Conservation (phyloP, 2,329 filamentous ascomycete genomes). For the Penicillium sp. region DNA sequence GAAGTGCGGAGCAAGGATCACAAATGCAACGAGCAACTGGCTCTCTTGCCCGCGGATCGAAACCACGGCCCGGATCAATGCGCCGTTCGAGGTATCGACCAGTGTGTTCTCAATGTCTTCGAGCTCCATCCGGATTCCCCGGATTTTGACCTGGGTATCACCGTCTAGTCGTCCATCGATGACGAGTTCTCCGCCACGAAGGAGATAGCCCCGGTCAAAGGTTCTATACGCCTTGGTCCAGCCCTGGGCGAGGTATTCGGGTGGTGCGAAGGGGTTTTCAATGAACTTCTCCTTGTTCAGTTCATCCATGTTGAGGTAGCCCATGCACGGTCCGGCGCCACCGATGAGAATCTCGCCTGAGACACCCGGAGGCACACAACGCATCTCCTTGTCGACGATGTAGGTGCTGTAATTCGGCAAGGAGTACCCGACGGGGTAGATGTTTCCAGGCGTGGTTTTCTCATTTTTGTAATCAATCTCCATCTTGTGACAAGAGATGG, state of each 20-base stretch:
- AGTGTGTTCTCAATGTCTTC: constrained; percentile 42
- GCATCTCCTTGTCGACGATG: constrained; percentile 36
- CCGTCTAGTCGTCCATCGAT: constrained; percentile 27
- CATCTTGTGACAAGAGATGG: constrained; percentile 16
- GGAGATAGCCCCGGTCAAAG: constrained; percentile 29
- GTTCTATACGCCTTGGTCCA: constrained; percentile 32
- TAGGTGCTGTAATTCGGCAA: constrained; percentile 40
- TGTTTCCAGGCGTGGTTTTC: not conserved
- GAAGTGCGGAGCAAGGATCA: constrained; percentile 26
- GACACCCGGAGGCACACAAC: constrained; percentile 40
- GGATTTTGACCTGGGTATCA: constrained; percentile 27
- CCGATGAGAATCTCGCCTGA: constrained; percentile 47
- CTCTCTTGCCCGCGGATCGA: constrained; percentile 21
- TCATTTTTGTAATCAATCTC: constrained; percentile 10
- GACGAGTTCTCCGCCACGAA: constrained; percentile 25
- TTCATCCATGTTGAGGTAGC: constrained; percentile 18
- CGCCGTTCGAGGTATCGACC: constrained; percentile 17
- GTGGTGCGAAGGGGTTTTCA: constrained; percentile 5
- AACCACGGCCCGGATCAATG: constrained; percentile 31
- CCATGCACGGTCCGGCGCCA: constrained; percentile 25
- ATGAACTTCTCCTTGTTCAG: constrained; percentile 11
- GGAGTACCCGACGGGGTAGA: constrained; percentile 20
- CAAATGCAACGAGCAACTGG: constrained; percentile 36
- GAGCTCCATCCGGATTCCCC: constrained; percentile 45
- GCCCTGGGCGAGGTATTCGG: not conserved